Evolutionary conservation across 768 basidiomycete genomes (phyloP).

Genomic region (Calocera cornea): DNA sequence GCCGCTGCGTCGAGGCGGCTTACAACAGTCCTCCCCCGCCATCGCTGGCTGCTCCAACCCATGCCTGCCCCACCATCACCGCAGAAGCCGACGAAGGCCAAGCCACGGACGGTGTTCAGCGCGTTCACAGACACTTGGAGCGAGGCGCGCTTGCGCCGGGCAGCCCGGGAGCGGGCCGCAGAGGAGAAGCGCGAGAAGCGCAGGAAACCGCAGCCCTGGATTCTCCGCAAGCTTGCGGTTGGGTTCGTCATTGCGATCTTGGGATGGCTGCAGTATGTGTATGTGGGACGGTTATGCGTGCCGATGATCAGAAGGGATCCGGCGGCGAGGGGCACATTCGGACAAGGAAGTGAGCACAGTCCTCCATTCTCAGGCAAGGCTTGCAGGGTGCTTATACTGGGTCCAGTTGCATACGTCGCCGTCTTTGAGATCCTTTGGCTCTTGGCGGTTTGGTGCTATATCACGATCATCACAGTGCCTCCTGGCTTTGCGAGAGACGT

Average conservation of each 20-base stretch:
- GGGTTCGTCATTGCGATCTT: conserved; percentile 45
- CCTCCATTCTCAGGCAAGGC: background rate
- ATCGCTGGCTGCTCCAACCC: background rate
- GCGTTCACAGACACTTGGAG: background rate
- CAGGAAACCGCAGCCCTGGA: conserved; percentile 43
- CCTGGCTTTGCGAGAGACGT: conserved; percentile 18
- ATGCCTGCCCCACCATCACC: background rate
- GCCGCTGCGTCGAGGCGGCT: background rate
- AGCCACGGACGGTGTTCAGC: background rate
- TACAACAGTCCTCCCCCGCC: background rate
- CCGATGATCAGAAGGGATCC: conserved; percentile 46
- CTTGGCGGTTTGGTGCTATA: conserved; percentile 71
- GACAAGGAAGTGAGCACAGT: conserved; percentile 50
- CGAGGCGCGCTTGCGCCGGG: background rate
- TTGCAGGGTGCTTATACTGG: background rate
- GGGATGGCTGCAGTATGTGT: conserved; percentile 62
- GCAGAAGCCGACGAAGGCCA: background rate
- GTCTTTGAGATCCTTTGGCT: conserved; percentile 49
- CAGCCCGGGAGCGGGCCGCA: background rate
- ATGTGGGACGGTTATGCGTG: conserved; percentile 54
- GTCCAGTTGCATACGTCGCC: conserved; percentile 49
- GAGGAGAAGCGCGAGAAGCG: background rate
- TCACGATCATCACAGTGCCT: conserved; percentile 36
- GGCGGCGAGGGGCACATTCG: conserved; percentile 35
- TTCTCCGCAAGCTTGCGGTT: conserved; percentile 55